A percentile compares a stretch with the other conserved stretches of the same genome.
These are phyloP conservation scores for Phytophthora chlamydospora DNA, from an alignment of 352 stramenopile genomes.

Conservation along the genomic window DNA sequence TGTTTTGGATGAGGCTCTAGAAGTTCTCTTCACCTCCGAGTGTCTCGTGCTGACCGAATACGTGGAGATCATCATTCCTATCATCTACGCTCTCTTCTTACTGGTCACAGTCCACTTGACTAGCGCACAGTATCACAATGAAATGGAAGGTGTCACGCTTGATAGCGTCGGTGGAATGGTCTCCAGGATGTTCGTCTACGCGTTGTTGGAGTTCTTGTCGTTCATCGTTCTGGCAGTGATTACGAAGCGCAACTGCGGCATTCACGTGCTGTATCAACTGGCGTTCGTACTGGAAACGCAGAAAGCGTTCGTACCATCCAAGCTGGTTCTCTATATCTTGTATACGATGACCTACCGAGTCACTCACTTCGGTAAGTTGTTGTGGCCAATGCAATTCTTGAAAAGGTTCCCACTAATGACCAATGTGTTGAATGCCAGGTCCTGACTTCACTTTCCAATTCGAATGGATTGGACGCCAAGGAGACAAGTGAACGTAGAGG, in stretches of 20 bases:
- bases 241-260: conserved; percentile 19
- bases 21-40: conserved; percentile 29
- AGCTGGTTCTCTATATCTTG: not conserved
- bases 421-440: not conserved
- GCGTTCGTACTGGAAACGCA: conserved; percentile 4
- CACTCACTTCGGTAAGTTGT: conserved; percentile 1
- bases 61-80: conserved; percentile 33
- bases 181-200: conserved; percentile 19
- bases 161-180: conserved; percentile 7
- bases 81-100: conserved; percentile 25
- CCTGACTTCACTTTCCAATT: conserved; percentile 7
- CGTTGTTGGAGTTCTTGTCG: conserved; percentile 20
- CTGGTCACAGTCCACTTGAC: conserved; percentile 9
- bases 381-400: not conserved
- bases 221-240: conserved; percentile 17
- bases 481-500: too few relatives aligned
- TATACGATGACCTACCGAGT: not conserved
- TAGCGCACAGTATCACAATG: conserved; percentile 32
- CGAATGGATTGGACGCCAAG: conserved; percentile 8
- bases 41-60: conserved; percentile 38
- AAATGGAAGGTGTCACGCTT: conserved; percentile 14
- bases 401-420: not conserved
- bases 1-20: not conserved
- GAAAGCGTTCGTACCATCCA: not conserved
- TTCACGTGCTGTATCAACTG: conserved; percentile 9